Conservation (phyloP, 164 flowering plant species). For the Dillenia suffruticosa region DNA sequence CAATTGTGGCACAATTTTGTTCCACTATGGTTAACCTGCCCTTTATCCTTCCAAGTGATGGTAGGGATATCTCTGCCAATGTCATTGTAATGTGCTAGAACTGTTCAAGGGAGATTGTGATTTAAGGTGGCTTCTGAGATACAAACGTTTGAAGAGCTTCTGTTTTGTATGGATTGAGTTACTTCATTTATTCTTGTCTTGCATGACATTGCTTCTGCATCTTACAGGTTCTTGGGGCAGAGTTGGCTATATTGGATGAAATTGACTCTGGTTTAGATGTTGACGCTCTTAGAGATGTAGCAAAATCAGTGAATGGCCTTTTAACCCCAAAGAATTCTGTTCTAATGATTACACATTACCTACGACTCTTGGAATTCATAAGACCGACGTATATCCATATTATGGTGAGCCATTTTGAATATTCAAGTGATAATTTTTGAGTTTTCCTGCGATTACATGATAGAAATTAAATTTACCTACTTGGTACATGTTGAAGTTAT, state of each 20-base stretch:
- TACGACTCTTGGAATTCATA: slow-evolving; percentile 72
- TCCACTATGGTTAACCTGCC: too few species aligned
- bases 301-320: slow-evolving; percentile 80
- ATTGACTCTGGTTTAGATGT: slow-evolving; percentile 98
- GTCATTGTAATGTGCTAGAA: too few species aligned
- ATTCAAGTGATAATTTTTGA: not conserved
- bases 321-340: slow-evolving; percentile 72
- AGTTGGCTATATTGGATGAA: slow-evolving; percentile 89
- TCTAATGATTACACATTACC: slow-evolving; percentile 92
- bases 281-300: slow-evolving; percentile 93
- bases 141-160: too few species aligned
- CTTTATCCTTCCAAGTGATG: too few species aligned
- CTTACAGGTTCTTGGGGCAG: slow-evolving; percentile 89
- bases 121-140: too few species aligned
- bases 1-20: too few species aligned
- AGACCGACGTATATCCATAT: slow-evolving; percentile 76
- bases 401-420: slow-evolving; percentile 54
- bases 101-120: too few species aligned
- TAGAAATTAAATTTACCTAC: not conserved
- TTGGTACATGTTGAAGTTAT: too few species aligned
- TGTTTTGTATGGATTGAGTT: too few species aligned
- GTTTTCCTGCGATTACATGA: not conserved
- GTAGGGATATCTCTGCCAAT: too few species aligned
- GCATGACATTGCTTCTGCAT: slow-evolving; percentile 3
- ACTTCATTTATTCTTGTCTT: too few species aligned